Percentiles rank a stretch among this genome's conserved stretches.
Evolutionary conservation across 441 rosid species (phyloP).

Genomic region (Croton laevigatus): DNA sequence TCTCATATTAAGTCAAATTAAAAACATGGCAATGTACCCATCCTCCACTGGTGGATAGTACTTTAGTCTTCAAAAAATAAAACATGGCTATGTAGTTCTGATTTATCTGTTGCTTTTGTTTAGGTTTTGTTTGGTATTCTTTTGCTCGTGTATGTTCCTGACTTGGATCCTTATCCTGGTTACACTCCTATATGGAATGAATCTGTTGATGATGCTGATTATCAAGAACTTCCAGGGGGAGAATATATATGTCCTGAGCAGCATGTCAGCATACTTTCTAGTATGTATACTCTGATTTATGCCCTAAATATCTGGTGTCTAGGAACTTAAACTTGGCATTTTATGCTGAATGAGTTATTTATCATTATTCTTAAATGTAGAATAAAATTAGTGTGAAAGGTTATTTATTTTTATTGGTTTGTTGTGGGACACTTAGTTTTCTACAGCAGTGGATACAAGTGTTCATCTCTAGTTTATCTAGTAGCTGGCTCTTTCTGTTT

Average conservation of each 20-base stretch:
- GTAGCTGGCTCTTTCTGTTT: too few relatives aligned
- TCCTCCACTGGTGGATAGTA: too few relatives aligned
- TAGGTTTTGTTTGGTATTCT: conserved; percentile 88
- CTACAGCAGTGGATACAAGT: too few relatives aligned
- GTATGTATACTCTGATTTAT: conserved; percentile 44
- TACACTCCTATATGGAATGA: conserved; percentile 57
- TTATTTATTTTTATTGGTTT: too few relatives aligned
- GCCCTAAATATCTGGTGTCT: conserved; percentile 1
- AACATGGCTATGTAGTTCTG: conserved; percentile 16
- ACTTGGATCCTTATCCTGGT: conserved; percentile 89
- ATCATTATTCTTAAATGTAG: conserved; percentile 7
- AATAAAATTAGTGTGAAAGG: background rate
- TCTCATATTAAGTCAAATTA: conserved; percentile 1
- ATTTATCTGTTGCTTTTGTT: conserved; percentile 21
- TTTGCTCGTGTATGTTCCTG: conserved; percentile 69
- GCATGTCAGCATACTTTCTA: conserved; percentile 66
- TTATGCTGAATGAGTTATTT: conserved; percentile 7
- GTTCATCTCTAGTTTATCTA: too few relatives aligned
- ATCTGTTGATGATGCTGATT: conserved; percentile 57
- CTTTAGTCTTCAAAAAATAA: too few relatives aligned
- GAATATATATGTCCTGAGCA: conserved; percentile 93
- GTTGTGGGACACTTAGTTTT: too few relatives aligned
- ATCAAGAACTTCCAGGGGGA: conserved; percentile 88
- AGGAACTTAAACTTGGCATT: conserved; percentile 9
- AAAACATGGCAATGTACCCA: background rate